Base-by-base conservation (phyloP, 2,329 filamentous ascomycete genomes). In the Neophaeococcomyces aloes region DNA sequence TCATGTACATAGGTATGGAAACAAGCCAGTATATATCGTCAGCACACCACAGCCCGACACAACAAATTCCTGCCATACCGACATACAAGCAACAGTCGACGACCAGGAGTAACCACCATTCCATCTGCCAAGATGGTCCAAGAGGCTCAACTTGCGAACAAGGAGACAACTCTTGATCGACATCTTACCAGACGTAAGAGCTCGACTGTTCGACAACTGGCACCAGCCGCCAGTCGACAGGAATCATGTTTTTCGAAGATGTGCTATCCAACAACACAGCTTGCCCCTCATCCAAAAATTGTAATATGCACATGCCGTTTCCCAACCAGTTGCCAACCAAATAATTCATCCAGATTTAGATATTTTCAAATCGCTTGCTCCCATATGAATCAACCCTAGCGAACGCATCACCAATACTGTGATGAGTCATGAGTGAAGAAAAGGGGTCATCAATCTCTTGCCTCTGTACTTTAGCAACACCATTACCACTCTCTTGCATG, bases 81-180 rank as follows among this genome's bases (percentile, higher is more conserved):
- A 41, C 32, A 14, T n/a, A n/a, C 17, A 18, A 23, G 23, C 37
- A 30, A 27, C 19, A 25, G 8, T 17, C 35, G 25, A 38, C 35
- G 29, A 32, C 18, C 30, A 42, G 39, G 11, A 34, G 21, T 19
- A 25, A n/a, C n/a, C 31, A 35, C 21, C 30, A n/a, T 35, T 34
- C 19, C 27, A 31, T 32, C 17, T 23, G 19, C 29, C 30, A 34
- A 30, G 17, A 42, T 21, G 39, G 39, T 42, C 39, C 39, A 29
- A 35, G 39, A 42, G 39, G 39, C 39, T 42, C 39, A 32, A 42
- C 39, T 35, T 34, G 39, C 38, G 34, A 41, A 30, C 30, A 42
- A 42, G 39, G 39, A 42, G 39, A 42, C 39, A 29, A 15, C 39
- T 42, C 39, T 35, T 21, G 39, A 34, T 29, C 39, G 27, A 42